Conservation (phyloP, 768 basidiomycete species). For the Pleurotus salmoneostramineus region DNA sequence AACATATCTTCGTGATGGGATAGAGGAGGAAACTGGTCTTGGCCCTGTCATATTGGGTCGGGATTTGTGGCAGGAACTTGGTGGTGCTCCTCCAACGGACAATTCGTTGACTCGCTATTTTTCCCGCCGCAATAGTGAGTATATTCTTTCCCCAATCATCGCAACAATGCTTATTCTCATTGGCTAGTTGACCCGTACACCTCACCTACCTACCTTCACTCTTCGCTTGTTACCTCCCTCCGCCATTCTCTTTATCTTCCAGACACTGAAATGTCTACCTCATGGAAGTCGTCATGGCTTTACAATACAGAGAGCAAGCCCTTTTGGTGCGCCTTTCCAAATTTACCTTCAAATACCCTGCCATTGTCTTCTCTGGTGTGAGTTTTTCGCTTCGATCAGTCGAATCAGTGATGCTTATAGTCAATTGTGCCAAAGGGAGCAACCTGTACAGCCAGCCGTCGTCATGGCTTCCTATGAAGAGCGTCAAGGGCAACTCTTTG, state of each 20-base stretch:
- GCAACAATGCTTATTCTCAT: neutral
- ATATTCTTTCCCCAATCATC: neutral
- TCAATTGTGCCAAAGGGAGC: neutral
- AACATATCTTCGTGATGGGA: neutral
- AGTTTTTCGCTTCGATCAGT: neutral
- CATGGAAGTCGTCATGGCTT: neutral
- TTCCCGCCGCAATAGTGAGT: neutral
- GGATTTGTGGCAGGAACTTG: neutral
- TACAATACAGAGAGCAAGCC: neutral
- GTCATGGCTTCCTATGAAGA: neutral
- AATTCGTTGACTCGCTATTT: constrained; percentile 1
- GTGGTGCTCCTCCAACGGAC: neutral
- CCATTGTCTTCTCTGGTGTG: neutral
- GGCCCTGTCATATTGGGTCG: constrained; percentile 3
- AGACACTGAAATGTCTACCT: neutral
- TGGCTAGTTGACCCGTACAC: no score
- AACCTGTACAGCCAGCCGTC: neutral
- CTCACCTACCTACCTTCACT: neutral
- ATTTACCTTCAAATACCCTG: constrained; percentile 3
- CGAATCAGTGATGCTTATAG: neutral
- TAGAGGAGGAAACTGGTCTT: neutral
- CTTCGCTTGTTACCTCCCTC: neutral
- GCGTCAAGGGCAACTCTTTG: neutral
- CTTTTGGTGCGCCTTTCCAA: neutral
- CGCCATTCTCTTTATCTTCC: neutral